Percentiles rank a stretch among this genome's conserved stretches.
Conservation (phyloP, 371 early-diverging fungal genomes). For the Mucor indicus region DNA sequence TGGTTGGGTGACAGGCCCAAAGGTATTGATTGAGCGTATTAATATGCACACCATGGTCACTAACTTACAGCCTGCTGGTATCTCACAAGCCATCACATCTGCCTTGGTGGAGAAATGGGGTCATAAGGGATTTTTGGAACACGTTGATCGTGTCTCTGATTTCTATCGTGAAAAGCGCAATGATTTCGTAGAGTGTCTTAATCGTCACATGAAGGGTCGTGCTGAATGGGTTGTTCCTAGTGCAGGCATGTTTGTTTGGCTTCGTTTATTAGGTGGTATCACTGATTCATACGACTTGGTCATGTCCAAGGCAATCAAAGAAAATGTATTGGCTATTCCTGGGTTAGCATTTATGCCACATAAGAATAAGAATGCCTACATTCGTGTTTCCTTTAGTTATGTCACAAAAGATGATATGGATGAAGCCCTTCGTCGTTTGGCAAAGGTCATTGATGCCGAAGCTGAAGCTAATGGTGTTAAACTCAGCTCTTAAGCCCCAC, state of each 20-base stretch:
- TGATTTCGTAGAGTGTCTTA: conserved; percentile 52
- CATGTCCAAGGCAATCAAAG: conserved; percentile 62
- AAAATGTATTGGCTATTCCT: conserved; percentile 71
- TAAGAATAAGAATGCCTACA: conserved; percentile 22
- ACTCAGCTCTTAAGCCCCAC: too few species aligned
- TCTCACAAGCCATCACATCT: conserved; percentile 65
- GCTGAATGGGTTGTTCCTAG: conserved; percentile 70
- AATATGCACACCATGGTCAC: conserved; percentile 70
- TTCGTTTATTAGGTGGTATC: conserved; percentile 60
- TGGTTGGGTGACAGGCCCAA: conserved; percentile 80
- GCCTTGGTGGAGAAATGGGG: conserved; percentile 65
- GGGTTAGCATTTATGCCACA: conserved; percentile 46
- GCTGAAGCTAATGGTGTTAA: too few species aligned
- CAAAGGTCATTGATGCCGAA: conserved; percentile 30
- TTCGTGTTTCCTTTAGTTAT: conserved; percentile 66
- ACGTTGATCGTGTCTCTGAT: conserved; percentile 53
- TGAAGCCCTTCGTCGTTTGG: conserved; percentile 56
- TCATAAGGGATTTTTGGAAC: conserved; percentile 62
- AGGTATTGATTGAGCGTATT: conserved; percentile 63
- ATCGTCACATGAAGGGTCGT: conserved; percentile 55
- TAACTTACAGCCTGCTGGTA: conserved; percentile 74
- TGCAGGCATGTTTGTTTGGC: conserved; percentile 86
- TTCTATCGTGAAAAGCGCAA: conserved; percentile 68
- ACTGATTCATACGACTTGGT: conserved; percentile 65
- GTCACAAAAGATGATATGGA: conserved; percentile 65